Conservation (phyloP, 2,329 filamentous ascomycete genomes). For the Clarireedia hainanense region DNA sequence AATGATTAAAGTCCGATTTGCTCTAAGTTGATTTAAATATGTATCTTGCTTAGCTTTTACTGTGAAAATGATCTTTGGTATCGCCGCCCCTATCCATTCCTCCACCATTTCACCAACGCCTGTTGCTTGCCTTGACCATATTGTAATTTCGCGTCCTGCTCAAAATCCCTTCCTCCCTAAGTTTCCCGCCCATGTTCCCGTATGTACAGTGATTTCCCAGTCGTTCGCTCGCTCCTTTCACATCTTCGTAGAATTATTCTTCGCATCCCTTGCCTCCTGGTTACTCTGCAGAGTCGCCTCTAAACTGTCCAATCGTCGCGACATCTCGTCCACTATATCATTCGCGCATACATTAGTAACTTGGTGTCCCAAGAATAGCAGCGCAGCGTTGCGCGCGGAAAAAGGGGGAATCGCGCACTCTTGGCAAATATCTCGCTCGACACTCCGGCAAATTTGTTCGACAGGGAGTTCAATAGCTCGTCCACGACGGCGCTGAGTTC, state of each 20-base stretch:
- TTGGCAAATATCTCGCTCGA: constrained; percentile 85
- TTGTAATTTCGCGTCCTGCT: neutral
- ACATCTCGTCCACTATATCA: constrained; percentile 86
- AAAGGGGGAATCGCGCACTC: constrained; percentile 46
- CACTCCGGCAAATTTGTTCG: constrained; percentile 76
- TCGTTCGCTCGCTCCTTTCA: constrained; percentile 2
- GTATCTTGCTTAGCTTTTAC: too few species aligned
- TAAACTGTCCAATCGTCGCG: constrained; percentile 72
- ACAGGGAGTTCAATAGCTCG: constrained; percentile 75
- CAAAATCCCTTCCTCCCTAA: neutral
- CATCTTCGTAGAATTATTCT: constrained; percentile 22
- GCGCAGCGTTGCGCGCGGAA: too few species aligned
- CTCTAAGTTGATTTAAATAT: too few species aligned
- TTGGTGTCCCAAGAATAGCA: neutral
- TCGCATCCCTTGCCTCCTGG: constrained; percentile 18
- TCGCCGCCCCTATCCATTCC: neutral
- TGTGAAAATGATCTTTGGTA: neutral
- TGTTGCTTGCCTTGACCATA: neutral
- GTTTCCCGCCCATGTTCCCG: neutral
- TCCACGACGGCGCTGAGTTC: constrained; percentile 56
- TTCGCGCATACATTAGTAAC: neutral
- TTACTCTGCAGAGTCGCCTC: constrained; percentile 33
- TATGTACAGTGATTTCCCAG: neutral
- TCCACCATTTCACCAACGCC: neutral
- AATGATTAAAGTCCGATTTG: neutral